Base-by-base conservation (phyloP, 1,139 yeast species). In the Geotrichum siamense region DNA sequence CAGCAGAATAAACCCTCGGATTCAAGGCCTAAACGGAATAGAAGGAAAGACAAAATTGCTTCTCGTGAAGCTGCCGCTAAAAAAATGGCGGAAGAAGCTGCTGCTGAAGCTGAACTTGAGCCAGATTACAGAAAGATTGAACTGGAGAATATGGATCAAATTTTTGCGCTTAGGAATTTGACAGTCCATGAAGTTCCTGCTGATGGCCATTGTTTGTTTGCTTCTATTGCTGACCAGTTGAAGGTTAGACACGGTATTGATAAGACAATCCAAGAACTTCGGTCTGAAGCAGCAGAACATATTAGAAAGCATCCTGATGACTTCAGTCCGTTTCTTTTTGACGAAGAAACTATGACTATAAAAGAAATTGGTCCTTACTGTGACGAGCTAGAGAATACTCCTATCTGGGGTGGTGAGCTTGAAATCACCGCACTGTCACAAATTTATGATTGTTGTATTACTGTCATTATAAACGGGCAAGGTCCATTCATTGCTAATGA, bases 341-440 rank as follows among this genome's bases (percentile, higher is more conserved):
- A 85, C 58, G 95, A 86, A 54, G 67, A 65, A 19, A 81, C 85
- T 0, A 71, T 78, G 68, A 67, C 74, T 12, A 54, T 82, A 51
- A 69, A 73, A 35, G 83, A 83, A 51, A 64, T 89, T 22, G 80
- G 75, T 30, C 75, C 74, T n/a, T 91, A 91, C 60, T 73, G 86
- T 6, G 62, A 68, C 1, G 81, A 80, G 52, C 71, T 91, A 45
- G 82, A 74, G 44, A 67, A 66, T 13, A 85, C 96, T 0, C 79
- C 94, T 0, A 76, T 85, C 71, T 91, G 98, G 98, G 98, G 98
- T 23, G 93, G 96, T 3, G 97, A 91, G 57, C 70, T 87, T 69
- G 98, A 91, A 65, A 78, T 89, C 16, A 61, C 85, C 55, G 96
- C 97, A 0, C 68, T 87, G 35, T 72, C 93, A 0, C 72, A 76